Conservation (phyloP, 2,329 filamentous ascomycete species). For the Metarhizium guizhouense region DNA sequence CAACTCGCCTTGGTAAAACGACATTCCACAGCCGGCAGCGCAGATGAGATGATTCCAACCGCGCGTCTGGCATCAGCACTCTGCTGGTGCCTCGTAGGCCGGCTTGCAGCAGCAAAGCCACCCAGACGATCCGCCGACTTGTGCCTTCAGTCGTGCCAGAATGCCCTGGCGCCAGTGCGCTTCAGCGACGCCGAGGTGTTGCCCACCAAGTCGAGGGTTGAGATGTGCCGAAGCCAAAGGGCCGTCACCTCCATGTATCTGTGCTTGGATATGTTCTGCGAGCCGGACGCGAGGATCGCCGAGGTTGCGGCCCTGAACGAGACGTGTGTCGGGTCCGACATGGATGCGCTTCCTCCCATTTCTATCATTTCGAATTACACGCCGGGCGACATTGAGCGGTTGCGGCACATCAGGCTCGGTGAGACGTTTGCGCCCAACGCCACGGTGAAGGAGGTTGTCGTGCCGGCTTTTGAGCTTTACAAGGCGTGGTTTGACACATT, state of each 20-base stretch:
- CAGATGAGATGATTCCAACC: conserved; percentile 4
- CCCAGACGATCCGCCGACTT: not conserved
- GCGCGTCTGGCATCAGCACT: conserved; percentile 5
- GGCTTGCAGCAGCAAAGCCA: not conserved
- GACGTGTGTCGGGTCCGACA: conserved; percentile 21
- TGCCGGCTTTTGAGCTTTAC: conserved; percentile 26
- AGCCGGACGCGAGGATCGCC: conserved; percentile 11
- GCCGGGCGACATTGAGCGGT: conserved; percentile 18
- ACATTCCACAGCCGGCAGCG: not conserved
- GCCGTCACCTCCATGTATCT: conserved; percentile 25
- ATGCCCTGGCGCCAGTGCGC: conserved; percentile 16
- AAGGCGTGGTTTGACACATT: conserved; percentile 28
- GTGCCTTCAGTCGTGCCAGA: conserved; percentile 25
- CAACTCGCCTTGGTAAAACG: not conserved
- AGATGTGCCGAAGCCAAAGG: conserved; percentile 21
- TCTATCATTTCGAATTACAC: conserved; percentile 26
- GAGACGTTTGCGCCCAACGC: conserved; percentile 11
- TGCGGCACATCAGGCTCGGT: conserved; percentile 20
- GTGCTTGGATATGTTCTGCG: conserved; percentile 28
- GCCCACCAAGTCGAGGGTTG: conserved; percentile 10
- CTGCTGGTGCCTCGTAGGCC: conserved; percentile 1
- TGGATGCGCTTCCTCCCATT: conserved; percentile 23
- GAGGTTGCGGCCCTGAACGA: conserved; percentile 22
- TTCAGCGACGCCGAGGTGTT: conserved; percentile 20
- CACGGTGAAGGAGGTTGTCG: conserved; percentile 19